phyloP scores from a whole-genome alignment of 371 early-diverging fungal genomes.

The Mortierella sp. region DNA sequence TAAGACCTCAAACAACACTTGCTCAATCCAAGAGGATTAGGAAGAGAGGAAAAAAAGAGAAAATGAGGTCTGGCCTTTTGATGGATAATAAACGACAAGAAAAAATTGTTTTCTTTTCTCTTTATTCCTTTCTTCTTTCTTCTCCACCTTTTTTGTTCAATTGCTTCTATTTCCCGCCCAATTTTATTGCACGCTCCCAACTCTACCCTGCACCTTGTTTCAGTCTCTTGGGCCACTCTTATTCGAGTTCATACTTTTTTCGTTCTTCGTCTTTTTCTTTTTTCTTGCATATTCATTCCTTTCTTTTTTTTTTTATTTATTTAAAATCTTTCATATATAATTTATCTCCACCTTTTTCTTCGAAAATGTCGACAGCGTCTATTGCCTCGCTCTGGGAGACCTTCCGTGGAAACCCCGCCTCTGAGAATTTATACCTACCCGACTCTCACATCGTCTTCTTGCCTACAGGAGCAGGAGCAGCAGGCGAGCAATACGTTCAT shows the following conservation, averaged over 20 bases:
- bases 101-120: background rate
- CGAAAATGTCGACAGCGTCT: background rate
- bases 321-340: background rate
- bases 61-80: too few species aligned
- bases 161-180: background rate
- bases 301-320: background rate
- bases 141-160: background rate
- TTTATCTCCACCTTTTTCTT: background rate
- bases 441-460: slow-evolving; percentile 51
- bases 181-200: background rate
- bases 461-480: slow-evolving; percentile 50
- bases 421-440: slow-evolving; percentile 25
- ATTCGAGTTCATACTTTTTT: background rate
- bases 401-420: slow-evolving; percentile 41
- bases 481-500: slow-evolving; percentile 25
- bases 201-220: background rate
- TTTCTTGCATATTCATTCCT: slow-evolving; percentile 3
- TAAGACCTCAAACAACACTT: too few species aligned
- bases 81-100: too few species aligned
- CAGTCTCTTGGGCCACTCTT: background rate
- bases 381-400: slow-evolving; percentile 31
- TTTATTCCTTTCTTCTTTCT: slow-evolving; percentile 1
- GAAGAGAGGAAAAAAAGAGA: too few species aligned
- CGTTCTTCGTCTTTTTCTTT: background rate
- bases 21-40: too few species aligned